A percentile compares a stretch with the other conserved stretches of the same genome.
Conservation (phyloP, 148 eudicot species). For the Drosera capensis region DNA sequence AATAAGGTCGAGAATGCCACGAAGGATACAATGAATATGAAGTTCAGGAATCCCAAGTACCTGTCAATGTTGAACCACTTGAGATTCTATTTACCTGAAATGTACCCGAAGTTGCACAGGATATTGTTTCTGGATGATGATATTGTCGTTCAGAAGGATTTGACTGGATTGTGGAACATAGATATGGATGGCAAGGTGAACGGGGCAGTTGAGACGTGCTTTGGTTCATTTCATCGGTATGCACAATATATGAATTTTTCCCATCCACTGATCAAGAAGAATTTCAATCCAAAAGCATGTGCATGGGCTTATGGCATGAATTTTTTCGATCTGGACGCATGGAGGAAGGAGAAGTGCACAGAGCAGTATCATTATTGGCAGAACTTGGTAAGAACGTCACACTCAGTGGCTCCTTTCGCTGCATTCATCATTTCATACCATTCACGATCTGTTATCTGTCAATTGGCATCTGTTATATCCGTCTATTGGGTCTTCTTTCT, state of each 20-base stretch:
- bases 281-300: conserved; percentile 22
- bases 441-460: background rate
- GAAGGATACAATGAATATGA: conserved; percentile 23
- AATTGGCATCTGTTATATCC: background rate
- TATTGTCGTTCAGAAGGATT: conserved; percentile 18
- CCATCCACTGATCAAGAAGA: conserved; percentile 20
- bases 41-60: conserved; percentile 25
- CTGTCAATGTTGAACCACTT: conserved; percentile 23
- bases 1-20: conserved; percentile 24
- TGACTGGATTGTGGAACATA: conserved; percentile 25
- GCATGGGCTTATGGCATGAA: conserved; percentile 29
- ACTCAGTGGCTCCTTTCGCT: background rate
- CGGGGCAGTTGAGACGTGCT: conserved; percentile 21
- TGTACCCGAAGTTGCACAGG: conserved; percentile 23
- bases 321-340: conserved; percentile 24
- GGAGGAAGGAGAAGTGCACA: conserved; percentile 25
- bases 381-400: conserved; percentile 11
- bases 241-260: conserved; percentile 23
- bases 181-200: conserved; percentile 29
- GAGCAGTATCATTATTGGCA: conserved; percentile 27
- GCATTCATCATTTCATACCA: background rate
- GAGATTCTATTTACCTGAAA: conserved; percentile 24
- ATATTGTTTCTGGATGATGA: conserved; percentile 24
- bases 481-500: too few relatives aligned
- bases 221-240: conserved; percentile 22